A percentile compares a stretch with the other conserved stretches of the same genome.
These are phyloP conservation scores for Phialophora verrucosa DNA, from an alignment of 2,329 filamentous ascomycete genomes.

Conservation along the genomic window DNA sequence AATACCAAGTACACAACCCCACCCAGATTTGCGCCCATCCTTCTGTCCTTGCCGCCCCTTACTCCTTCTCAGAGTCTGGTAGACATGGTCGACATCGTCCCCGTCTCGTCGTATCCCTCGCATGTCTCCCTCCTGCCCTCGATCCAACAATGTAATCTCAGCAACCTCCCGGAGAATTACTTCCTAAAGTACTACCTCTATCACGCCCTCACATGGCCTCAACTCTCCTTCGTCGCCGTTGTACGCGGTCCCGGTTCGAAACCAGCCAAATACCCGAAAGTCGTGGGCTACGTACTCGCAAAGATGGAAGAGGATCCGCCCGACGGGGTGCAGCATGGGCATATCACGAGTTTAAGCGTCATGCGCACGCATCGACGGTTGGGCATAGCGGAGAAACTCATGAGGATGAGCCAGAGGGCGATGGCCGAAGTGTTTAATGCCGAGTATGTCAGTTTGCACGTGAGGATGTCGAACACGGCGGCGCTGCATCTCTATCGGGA, in stretches of 20 bases:
- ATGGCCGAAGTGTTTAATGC: constrained; percentile 96
- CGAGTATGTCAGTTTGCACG: constrained; percentile 92
- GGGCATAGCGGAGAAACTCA: constrained; percentile 94
- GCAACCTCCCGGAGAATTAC: constrained; percentile 99
- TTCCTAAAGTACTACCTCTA: constrained; percentile 99
- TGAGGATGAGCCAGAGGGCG: constrained; percentile 92
- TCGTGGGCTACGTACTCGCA: constrained; percentile 97
- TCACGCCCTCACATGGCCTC: constrained; percentile 97
- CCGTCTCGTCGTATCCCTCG: constrained; percentile 53
- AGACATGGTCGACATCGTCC: constrained; percentile 56
- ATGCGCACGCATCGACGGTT: constrained; percentile 93
- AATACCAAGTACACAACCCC: not conserved
- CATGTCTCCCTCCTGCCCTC: constrained; percentile 85
- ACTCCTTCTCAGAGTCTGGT: not conserved
- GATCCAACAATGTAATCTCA: constrained; percentile 97
- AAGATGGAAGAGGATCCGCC: constrained; percentile 99
- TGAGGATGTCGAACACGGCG: constrained; percentile 90
- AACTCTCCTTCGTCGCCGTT: constrained; percentile 94
- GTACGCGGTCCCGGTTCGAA: constrained; percentile 76
- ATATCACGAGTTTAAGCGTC: constrained; percentile 93
- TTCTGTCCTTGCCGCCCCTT: constrained; percentile 10
- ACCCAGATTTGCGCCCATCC: not conserved
- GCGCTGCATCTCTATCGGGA: constrained; percentile 91
- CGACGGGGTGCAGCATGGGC: constrained; percentile 89
- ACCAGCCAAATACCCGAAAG: constrained; percentile 90